Evolutionary conservation across 768 basidiomycete species (phyloP), one percentile per base, ranked within the genome.

Genomic region (Podaxis mareebaensis): DNA sequence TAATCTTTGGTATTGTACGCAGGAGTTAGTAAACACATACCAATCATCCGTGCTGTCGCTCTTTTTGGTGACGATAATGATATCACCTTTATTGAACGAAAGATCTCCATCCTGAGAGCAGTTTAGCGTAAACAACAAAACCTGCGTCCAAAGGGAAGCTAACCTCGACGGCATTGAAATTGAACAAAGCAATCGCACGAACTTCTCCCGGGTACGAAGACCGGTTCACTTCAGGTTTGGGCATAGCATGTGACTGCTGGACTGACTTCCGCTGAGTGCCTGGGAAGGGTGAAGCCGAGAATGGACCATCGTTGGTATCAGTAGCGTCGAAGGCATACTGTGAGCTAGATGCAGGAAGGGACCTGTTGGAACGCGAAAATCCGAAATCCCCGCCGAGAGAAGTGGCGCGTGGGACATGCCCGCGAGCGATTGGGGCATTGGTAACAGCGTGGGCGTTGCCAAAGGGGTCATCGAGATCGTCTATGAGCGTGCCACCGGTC

Each of bases 21-120:
- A 33, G 5, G 51, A 33, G 22, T 10, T 46, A 30, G 36, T 15
- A 53, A 39, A 39, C 26, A 73, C 81, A 56, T 67, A 87, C 92
- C 92, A 94, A 66, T 92, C 90, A 70, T 94, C 85, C 10, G 77
- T 85, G 49, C 84, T 91, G 39, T 86, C 80, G 65, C 86, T 92
- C 77, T 84, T 91, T 73, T 88, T 77, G 11, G 83, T 86, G 22
- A 94, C 77, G 15, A 75, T 79, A 53, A 94, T 89, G 13, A 93
- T 81, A 65, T 92, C 88, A 0, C 92, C 92, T 70, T 87, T 92
- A 13, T 76, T 78, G 69, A 94, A 92, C 0, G 89, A 88, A 52
- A 94, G 68, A 71, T 94, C 92, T 1, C 90, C 92, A 10, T 77
- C 71, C 90, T 92, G 66, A 12, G 55, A 49, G 55, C n/a, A 59